phyloP scores from a whole-genome alignment of 768 basidiomycete genomes.

The Lepiota brunneoincarnata region DNA sequence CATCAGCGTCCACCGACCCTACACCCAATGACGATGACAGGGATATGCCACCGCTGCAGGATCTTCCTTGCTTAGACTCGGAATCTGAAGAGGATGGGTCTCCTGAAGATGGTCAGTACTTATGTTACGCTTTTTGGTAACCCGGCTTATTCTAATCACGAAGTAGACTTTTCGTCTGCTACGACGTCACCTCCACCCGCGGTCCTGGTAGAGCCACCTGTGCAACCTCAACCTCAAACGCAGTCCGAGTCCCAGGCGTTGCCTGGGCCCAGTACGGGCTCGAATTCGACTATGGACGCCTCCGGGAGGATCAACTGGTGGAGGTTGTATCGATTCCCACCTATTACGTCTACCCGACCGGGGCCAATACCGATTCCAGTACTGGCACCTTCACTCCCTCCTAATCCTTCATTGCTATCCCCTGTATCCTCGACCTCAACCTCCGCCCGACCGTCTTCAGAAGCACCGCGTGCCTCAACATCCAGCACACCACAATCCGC shows the following conservation, averaged over 20 bases:
- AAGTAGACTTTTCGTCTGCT: conserved; percentile 1
- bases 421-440: background rate
- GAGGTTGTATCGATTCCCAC: conserved; percentile 79
- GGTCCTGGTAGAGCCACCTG: background rate
- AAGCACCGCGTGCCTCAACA: conserved; percentile 10
- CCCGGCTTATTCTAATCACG: background rate
- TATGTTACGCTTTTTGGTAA: background rate
- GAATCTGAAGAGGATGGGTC: conserved; percentile 13
- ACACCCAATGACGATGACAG: conserved; percentile 14
- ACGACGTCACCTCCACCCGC: background rate
- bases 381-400: conserved; percentile 1
- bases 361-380: background rate
- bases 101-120: conserved; percentile 1
- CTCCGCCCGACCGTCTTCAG: conserved; percentile 5
- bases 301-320: conserved; percentile 70
- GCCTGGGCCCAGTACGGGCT: background rate
- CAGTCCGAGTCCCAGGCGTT: background rate
- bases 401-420: background rate
- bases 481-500: conserved; percentile 6
- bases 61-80: conserved; percentile 3
- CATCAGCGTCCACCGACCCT: background rate
- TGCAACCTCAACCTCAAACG: background rate
- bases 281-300: conserved; percentile 22
- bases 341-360: conserved; percentile 41
- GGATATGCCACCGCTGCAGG: conserved; percentile 17